Evolutionary conservation across 2,329 filamentous ascomycete species (phyloP), one percentile per base, ranked within the genome.

Genomic region (Diaporthe australafricana): DNA sequence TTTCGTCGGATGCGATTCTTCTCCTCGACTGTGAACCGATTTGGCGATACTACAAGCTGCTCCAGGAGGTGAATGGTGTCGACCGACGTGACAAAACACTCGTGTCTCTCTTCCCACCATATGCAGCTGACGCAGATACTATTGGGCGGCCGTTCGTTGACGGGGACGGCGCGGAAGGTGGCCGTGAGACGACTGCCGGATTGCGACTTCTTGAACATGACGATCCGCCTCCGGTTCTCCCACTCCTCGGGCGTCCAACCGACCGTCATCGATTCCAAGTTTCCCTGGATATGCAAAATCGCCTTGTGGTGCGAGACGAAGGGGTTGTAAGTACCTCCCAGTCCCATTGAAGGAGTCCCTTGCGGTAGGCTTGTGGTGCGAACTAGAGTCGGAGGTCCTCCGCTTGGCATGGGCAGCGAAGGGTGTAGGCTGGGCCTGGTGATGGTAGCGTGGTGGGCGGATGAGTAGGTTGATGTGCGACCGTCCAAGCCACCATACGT

Each of bases 1-100:
- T 99, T 99, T 74, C 96, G 91, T 38, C 96, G 92, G 77, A 99
- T 98, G 67, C 96, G 91, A 82, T 99, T 99, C 90, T 98, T 99
- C 86, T 98, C 96, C 80, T 98, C 96, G 5, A 98, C 95, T 0
- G 93, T 96, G 83, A 98, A 99, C 35, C 94, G 90, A 56, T 92
- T 91, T 0, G 89, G 88, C 0, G 87, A 81, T 0, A 91, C 94
- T 9, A 98, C 94, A 8, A 99, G 87, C 75, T 96, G 93, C 83
- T 98, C 96, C 2, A 99, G 87, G n/a, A 99, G 87, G 77, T 93
- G 93, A 77, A 99, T 98, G 2, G 96, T 98, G 82, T 99, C 96
- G 22, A 99, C 96, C 67, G 95, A 98, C 3, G 96, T 98, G 68
- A 98, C 95, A 81, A 91, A 98, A 82, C 93, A 98, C 78, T 97